phyloP scores from a whole-genome alignment of 495 filamentous ascomycete genomes.

The Lasiosphaeria ovina region DNA sequence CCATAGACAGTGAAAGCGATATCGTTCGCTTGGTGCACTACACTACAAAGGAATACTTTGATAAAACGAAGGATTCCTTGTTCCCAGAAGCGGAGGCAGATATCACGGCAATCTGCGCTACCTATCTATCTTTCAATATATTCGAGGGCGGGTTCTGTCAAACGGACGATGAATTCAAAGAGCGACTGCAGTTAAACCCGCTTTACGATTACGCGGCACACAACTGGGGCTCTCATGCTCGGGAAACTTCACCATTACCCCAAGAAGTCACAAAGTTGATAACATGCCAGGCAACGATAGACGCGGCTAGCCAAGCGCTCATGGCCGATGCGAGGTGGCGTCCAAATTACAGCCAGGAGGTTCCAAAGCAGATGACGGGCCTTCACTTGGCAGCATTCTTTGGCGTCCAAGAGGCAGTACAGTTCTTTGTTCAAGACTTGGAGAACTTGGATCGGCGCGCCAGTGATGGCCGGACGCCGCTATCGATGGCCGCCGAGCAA shows the following conservation, averaged over 20 bases:
- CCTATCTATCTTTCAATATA: constrained; percentile 42
- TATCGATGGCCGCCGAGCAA: constrained; percentile 14
- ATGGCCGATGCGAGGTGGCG: neutral
- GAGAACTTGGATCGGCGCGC: constrained; percentile 4
- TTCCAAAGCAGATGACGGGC: neutral
- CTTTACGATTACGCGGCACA: constrained; percentile 43
- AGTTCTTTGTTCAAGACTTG: neutral
- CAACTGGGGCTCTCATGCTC: constrained; percentile 48
- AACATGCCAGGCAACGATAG: constrained; percentile 15
- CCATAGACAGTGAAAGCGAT: too few relatives aligned
- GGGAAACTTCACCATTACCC: neutral
- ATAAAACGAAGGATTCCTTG: constrained; percentile 32
- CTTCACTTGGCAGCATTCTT: constrained; percentile 3
- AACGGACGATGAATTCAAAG: constrained; percentile 26
- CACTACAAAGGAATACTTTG: constrained; percentile 24
- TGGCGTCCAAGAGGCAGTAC: neutral
- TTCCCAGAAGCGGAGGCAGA: constrained; percentile 34
- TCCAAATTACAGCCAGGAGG: neutral
- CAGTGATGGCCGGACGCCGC: constrained; percentile 14
- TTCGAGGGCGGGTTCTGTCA: constrained; percentile 32
- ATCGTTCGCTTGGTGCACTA: too few relatives aligned
- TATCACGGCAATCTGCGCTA: constrained; percentile 42
- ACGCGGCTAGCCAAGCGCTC: constrained; percentile 17
- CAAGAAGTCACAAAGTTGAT: constrained; percentile 21
- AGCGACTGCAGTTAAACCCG: constrained; percentile 26